These are phyloP conservation scores for Aristolochia fimbriata DNA, from an alignment of 164 flowering plant genomes.

Conservation along the genomic window DNA sequence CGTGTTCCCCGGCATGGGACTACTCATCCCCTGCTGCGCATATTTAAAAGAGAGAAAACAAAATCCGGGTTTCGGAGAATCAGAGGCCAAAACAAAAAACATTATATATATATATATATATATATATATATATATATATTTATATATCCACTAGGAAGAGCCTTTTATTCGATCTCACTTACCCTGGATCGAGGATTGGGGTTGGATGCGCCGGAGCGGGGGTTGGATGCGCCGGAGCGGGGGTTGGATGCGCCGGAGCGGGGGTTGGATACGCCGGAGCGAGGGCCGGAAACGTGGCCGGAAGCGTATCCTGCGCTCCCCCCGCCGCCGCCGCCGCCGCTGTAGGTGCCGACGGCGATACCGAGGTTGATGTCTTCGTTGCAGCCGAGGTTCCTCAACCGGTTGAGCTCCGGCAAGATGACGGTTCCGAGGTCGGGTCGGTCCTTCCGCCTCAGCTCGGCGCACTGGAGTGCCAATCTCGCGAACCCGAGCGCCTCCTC, in stretches of 20 bases:
- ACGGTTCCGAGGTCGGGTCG: constrained; percentile 54
- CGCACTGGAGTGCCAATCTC: constrained; percentile 41
- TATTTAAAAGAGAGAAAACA: background rate
- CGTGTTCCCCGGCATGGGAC: background rate
- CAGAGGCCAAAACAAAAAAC: too few species aligned
- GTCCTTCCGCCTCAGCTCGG: constrained; percentile 55
- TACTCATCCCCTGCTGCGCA: background rate
- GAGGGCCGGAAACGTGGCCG: too few species aligned
- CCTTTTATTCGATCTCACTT: too few species aligned
- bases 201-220: too few species aligned
- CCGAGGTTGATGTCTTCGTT: background rate
- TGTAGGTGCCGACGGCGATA: background rate
- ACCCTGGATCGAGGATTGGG: background rate
- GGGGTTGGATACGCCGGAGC: background rate
- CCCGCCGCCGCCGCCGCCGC: background rate
- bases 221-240: too few species aligned
- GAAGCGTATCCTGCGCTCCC: too few species aligned
- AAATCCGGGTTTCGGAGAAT: background rate
- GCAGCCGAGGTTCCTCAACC: constrained; percentile 34
- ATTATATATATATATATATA: too few species aligned
- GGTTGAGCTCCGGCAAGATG: constrained; percentile 54
- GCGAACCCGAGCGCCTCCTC: constrained; percentile 40
- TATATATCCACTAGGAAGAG: too few species aligned
- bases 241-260: background rate
- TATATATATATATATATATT: too few species aligned